Evolutionary conservation across 352 stramenopile genomes (phyloP).

Genomic region (Phytopythium delawarense): DNA sequence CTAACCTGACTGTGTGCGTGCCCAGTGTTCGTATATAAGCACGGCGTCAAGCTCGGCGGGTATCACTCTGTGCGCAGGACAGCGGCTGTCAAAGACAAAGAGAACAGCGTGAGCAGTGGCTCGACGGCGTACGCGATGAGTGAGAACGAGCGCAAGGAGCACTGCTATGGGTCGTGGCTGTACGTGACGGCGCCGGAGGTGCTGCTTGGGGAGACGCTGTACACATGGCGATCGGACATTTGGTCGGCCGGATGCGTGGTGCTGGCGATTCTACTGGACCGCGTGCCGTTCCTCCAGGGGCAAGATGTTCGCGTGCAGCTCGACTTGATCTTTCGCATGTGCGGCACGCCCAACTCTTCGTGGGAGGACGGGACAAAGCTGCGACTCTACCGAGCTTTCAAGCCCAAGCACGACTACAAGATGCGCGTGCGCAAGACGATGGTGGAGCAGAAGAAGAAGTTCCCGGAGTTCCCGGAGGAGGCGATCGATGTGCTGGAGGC

Average conservation of each 20-base stretch:
- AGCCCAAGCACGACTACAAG: conserved; percentile 74
- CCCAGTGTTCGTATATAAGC: conserved; percentile 61
- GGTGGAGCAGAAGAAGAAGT: conserved; percentile 54
- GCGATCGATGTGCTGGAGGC: conserved; percentile 61
- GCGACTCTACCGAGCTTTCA: conserved; percentile 43
- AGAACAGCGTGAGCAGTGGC: conserved; percentile 17
- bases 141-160: conserved; percentile 77
- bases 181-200: conserved; percentile 67
- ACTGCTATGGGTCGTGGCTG: conserved; percentile 60
- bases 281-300: conserved; percentile 57
- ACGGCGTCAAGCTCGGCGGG: conserved; percentile 61
- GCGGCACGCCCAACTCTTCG: conserved; percentile 56
- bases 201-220: conserved; percentile 61
- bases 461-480: conserved; percentile 45
- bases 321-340: conserved; percentile 76
- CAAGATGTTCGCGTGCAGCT: conserved; percentile 61
- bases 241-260: conserved; percentile 69
- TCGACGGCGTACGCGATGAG: conserved; percentile 54
- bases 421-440: conserved; percentile 76
- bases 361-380: conserved; percentile 52
- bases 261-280: conserved; percentile 64
- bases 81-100: conserved; percentile 26
- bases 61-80: conserved; percentile 68
- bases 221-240: conserved; percentile 69
- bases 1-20: background rate